Conservation (phyloP, 352 stramenopile genomes). For the Halophytophthora polymorphica region DNA sequence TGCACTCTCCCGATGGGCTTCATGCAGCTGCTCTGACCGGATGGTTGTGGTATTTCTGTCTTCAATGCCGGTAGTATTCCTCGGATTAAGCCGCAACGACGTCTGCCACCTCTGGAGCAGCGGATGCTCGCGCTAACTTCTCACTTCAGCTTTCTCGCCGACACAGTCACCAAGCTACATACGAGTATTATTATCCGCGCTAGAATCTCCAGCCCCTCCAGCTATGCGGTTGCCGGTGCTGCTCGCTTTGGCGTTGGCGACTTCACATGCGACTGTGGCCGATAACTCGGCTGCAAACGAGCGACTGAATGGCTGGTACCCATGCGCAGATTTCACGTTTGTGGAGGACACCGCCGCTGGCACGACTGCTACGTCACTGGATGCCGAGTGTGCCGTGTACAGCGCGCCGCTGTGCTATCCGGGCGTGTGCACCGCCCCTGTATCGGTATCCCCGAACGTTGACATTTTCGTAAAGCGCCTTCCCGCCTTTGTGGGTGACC, state of each 20-base stretch:
- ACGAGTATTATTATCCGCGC: too few species aligned
- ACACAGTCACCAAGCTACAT: too few species aligned
- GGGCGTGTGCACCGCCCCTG: constrained; percentile 16
- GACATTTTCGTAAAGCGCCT: constrained; percentile 49
- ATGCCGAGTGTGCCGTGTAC: constrained; percentile 33
- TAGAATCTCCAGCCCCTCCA: not conserved
- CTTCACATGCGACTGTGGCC: constrained; percentile 1
- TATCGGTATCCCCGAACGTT: constrained; percentile 13
- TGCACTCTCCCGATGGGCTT: too few species aligned
- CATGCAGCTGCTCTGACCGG: too few species aligned
- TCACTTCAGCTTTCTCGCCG: too few species aligned
- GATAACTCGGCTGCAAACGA: constrained; percentile 5
- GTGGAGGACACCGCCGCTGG: constrained; percentile 8
- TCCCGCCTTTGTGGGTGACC: constrained; percentile 10
- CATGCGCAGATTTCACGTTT: constrained; percentile 27
- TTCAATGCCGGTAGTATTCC: too few species aligned
- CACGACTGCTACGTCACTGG: constrained; percentile 1
- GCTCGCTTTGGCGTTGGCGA: constrained; percentile 5
- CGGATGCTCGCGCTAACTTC: too few species aligned
- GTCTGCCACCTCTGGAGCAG: too few species aligned
- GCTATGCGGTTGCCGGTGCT: constrained; percentile 5
- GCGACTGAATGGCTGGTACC: constrained; percentile 29
- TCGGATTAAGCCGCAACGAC: too few species aligned
- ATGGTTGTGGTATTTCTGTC: too few species aligned
- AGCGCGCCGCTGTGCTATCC: constrained; percentile 32